Conservation (phyloP, 805 yeast species). For the Limtongia smithiae region DNA sequence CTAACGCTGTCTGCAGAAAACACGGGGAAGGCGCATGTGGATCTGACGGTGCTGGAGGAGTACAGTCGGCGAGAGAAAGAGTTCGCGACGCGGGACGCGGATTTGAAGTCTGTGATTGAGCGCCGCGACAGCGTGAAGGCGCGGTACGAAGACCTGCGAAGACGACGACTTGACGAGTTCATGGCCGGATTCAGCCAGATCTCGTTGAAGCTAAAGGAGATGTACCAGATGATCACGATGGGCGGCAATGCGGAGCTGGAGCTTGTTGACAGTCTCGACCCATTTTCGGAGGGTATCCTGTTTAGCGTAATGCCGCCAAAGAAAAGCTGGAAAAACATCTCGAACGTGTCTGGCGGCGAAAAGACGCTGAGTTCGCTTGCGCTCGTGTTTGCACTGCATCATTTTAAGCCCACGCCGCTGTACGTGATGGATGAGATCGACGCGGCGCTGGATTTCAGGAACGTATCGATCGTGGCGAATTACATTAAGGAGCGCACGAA, state of each 20-base stretch:
- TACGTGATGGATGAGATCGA: conserved; percentile 99
- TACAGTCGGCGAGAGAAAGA: conserved; percentile 67
- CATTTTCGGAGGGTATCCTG: conserved; percentile 94
- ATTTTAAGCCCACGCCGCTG: conserved; percentile 93
- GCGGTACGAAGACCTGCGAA: conserved; percentile 63
- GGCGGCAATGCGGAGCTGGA: conserved; percentile 99
- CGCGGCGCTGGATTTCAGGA: conserved; percentile 96
- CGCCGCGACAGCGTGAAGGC: conserved; percentile 62
- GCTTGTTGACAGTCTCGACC: conserved; percentile 90
- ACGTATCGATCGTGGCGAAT: conserved; percentile 95
- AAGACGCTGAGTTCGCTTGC: conserved; percentile 94
- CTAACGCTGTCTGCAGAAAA: conserved; percentile 35
- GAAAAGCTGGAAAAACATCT: conserved; percentile 93
- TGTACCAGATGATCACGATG: conserved; percentile 98
- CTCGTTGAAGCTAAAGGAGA: conserved; percentile 83
- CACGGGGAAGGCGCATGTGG: conserved; percentile 56
- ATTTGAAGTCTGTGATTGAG: conserved; percentile 63
- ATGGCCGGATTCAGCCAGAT: conserved; percentile 89
- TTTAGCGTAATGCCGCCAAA: conserved; percentile 99
- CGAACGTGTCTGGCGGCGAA: conserved; percentile 96
- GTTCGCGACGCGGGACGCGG: conserved; percentile 57
- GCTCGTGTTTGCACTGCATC: conserved; percentile 90
- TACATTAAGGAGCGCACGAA: conserved; percentile 93
- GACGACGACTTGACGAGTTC: conserved; percentile 77
- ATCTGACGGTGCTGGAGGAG: conserved; percentile 71